Percentiles rank a stretch among this genome's conserved stretches.
Conservation (phyloP, 345 rosid genomes). For the Turritis glabra region DNA sequence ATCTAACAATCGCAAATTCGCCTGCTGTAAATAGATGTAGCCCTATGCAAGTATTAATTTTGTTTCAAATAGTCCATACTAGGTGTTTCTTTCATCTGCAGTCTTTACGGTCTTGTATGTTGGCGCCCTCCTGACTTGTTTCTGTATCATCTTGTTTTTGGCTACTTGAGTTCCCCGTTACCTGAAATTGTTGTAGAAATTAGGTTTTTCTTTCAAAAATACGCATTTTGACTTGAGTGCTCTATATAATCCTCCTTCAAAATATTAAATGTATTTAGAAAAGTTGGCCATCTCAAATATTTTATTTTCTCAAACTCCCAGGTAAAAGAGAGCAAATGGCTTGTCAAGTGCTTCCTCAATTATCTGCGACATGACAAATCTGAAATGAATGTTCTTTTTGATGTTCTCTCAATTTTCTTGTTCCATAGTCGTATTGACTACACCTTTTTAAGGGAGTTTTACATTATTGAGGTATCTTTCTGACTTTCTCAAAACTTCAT, state of each 20-base stretch:
- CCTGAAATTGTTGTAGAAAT: conserved; percentile 15
- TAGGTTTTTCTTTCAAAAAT: background rate
- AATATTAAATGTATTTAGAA: conserved; percentile 8
- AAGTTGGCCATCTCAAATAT: conserved; percentile 14
- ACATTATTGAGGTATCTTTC: conserved; percentile 79
- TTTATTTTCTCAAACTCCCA: conserved; percentile 42
- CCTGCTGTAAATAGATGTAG: conserved; percentile 11
- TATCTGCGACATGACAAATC: conserved; percentile 78
- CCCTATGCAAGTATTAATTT: background rate
- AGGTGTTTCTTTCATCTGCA: background rate
- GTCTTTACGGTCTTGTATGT: conserved; percentile 15
- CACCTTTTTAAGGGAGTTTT: conserved; percentile 92
- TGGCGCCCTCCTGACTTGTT: conserved; percentile 14
- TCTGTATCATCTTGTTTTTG: conserved; percentile 5
- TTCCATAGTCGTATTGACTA: conserved; percentile 89
- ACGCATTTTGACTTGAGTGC: conserved; percentile 3
- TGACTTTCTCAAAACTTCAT: conserved; percentile 1
- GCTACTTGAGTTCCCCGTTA: conserved; percentile 9
- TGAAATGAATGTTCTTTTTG: conserved; percentile 83
- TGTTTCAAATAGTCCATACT: background rate
- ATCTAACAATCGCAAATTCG: background rate
- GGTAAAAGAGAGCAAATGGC: conserved; percentile 75
- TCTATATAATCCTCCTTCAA: background rate
- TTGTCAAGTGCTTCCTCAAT: conserved; percentile 92
- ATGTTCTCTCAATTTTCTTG: conserved; percentile 85